Conservation (phyloP, 1,284 basidiomycete genomes). For the Cryptococcus jaspeensis region DNA sequence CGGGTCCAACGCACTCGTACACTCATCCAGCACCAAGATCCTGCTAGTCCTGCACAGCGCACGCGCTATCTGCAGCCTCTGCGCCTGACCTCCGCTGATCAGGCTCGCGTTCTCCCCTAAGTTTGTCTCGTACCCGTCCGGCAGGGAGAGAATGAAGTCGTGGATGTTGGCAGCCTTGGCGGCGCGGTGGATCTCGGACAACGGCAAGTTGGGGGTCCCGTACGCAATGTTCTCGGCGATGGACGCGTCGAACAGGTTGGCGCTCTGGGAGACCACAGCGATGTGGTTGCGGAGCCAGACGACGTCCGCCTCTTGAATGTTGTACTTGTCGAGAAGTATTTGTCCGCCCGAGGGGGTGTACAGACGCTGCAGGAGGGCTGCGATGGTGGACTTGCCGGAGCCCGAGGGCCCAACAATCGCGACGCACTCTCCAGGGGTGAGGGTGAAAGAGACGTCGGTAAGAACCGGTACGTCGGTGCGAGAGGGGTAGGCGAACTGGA, state of each 20-base stretch:
- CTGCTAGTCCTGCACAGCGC: slow-evolving; percentile 70
- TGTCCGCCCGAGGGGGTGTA: slow-evolving; percentile 72
- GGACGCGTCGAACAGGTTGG: slow-evolving; percentile 80
- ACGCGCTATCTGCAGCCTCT: slow-evolving; percentile 87
- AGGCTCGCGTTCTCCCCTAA: slow-evolving; percentile 85
- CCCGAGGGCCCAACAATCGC: slow-evolving; percentile 86
- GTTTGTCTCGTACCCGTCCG: slow-evolving; percentile 77
- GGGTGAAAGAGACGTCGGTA: slow-evolving; percentile 62
- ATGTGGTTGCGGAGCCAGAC: slow-evolving; percentile 75
- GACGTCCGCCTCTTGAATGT: slow-evolving; percentile 63
- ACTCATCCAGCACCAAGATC: slow-evolving; percentile 91
- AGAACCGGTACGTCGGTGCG: slow-evolving; percentile 72
- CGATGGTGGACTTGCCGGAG: slow-evolving; percentile 84
- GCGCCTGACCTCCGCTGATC: slow-evolving; percentile 92
- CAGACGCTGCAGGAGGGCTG: slow-evolving; percentile 75
- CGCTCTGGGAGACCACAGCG: slow-evolving; percentile 79
- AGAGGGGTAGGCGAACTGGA: slow-evolving; percentile 78
- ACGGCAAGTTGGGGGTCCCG: slow-evolving; percentile 58
- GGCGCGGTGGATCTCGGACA: slow-evolving; percentile 64
- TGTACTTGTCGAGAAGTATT: slow-evolving; percentile 56
- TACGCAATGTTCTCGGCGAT: slow-evolving; percentile 86
- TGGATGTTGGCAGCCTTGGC: slow-evolving; percentile 76
- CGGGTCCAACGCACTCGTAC: slow-evolving; percentile 83
- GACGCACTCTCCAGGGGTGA: slow-evolving; percentile 73
- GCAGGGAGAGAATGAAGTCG: slow-evolving; percentile 78